phyloP scores from a whole-genome alignment of 2,329 filamentous ascomycete genomes.

The Penicillium sp. region DNA sequence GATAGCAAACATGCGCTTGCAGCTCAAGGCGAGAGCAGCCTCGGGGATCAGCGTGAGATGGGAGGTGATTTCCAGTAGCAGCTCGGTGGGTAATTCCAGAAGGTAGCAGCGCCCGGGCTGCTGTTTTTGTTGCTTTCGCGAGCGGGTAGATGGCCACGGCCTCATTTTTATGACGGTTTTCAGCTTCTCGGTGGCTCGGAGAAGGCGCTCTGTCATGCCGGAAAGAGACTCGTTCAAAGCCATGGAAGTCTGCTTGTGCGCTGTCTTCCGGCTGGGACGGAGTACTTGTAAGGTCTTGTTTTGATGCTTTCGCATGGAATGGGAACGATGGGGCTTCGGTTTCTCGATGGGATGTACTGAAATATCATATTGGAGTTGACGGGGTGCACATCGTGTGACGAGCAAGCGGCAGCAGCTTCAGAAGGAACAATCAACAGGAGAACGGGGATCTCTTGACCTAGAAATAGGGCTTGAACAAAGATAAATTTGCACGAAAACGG shows the following conservation, averaged over 20 bases:
- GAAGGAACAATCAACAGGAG: conserved; percentile 12
- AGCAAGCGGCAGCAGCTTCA: conserved; percentile 12
- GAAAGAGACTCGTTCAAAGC: conserved; percentile 19
- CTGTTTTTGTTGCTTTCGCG: conserved; percentile 20
- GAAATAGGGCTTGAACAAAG: conserved; percentile 25
- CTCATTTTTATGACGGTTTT: conserved; percentile 35
- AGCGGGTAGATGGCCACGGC: conserved; percentile 28
- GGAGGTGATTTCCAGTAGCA: conserved; percentile 42
- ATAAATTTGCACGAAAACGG: conserved; percentile 33
- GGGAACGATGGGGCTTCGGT: conserved; percentile 19
- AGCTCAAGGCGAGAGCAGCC: conserved; percentile 43
- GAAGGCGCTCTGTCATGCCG: conserved; percentile 35
- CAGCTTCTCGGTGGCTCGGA: conserved; percentile 35
- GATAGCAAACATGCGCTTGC: conserved; percentile 41
- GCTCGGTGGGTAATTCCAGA: conserved; percentile 43
- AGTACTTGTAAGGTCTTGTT: conserved; percentile 11
- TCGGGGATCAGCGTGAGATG: conserved; percentile 40
- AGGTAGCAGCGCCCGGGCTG: conserved; percentile 33
- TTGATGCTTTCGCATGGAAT: conserved; percentile 20
- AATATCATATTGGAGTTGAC: conserved; percentile 31
- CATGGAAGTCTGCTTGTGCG: conserved; percentile 17
- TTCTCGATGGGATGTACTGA: conserved; percentile 17
- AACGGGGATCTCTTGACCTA: conserved; percentile 35
- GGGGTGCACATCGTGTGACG: conserved; percentile 32
- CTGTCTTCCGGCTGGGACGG: conserved; percentile 11